Base-by-base conservation (phyloP, 495 filamentous ascomycete species). In the Penicillium chermesinum region DNA sequence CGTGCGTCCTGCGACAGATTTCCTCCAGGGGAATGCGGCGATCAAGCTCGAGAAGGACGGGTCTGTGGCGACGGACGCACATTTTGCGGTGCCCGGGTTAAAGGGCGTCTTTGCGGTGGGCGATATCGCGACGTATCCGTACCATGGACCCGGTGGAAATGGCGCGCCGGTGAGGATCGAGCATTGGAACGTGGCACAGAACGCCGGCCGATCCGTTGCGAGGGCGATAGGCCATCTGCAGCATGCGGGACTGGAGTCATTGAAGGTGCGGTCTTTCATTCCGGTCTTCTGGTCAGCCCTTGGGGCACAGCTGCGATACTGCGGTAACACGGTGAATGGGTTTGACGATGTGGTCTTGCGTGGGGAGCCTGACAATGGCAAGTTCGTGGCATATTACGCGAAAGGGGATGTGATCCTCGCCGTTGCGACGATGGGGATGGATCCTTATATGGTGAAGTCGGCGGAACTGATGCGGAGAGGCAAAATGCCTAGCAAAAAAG, bases 121-220 rank as follows among this genome's bases (percentile, higher is more conserved):
- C 41, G 93, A 98, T 62, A 97, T 98, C 46, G 91, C 93, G 7
- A 93, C 89, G 1, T 96, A 89, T 60, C 91, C 91, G 0, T 98
- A 96, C 70, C 79, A 89, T 62, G 91, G 91, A 1, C 91, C 91
- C 0, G 89, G 88, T n/a, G 80, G 85, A 1, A 70, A 83, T 2
- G 50, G 88, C 44, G 74, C 71, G 3, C 73, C 73, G 19, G 79
- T 77, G 1, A 74, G 88, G 46, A 95, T 96, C 65, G 94, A 98
- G 72, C 93, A 98, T 64, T 98, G 91, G 91, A 90, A 96, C 64
- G 93, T 98, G 2, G 93, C 93, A 2, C 93, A 97, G 66, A 96
- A 96, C 54, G 71, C 85, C 3, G 93, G 93, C 3, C 85, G 91
- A 14, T 71, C 74, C 17, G 93, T 83, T 5, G 93, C 88, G 3